These are phyloP conservation scores for Babesia sp. DNA, from an alignment of 169 alveolate species.

Conservation along the genomic window DNA sequence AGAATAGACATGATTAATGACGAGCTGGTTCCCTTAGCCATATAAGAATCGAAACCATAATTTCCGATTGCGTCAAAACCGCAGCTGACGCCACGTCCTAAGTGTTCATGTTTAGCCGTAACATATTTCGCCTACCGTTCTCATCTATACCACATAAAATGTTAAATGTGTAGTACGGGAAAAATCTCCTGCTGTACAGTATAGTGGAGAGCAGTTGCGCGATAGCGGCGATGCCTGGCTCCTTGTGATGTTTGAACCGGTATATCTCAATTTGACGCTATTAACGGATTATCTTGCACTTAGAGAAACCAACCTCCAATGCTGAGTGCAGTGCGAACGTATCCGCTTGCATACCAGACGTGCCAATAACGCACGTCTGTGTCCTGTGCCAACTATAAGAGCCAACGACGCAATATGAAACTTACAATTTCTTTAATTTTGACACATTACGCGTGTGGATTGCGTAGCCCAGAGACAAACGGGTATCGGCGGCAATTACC, in stretches of 20 bases:
- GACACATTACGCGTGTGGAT: slow-evolving; percentile 88
- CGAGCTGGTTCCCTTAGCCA: slow-evolving; percentile 90
- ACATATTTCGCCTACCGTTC: slow-evolving; percentile 63
- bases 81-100: slow-evolving; percentile 83
- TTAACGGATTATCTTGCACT: slow-evolving; percentile 3
- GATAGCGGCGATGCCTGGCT: slow-evolving; percentile 85
- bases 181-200: slow-evolving; percentile 90
- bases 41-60: slow-evolving; percentile 82
- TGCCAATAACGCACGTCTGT: slow-evolving; percentile 83
- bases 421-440: slow-evolving; percentile 81
- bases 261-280: slow-evolving; percentile 86
- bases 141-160: slow-evolving; percentile 86
- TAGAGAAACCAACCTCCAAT: slow-evolving; percentile 59
- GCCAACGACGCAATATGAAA: not conserved
- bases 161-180: slow-evolving; percentile 92
- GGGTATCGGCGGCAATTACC: slow-evolving; percentile 91
- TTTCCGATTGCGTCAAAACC: slow-evolving; percentile 93
- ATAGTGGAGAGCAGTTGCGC: slow-evolving; percentile 89
- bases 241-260: slow-evolving; percentile 79
- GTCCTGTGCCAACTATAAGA: slow-evolving; percentile 65
- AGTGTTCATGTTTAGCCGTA: not conserved
- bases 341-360: slow-evolving; percentile 94
- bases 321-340: slow-evolving; percentile 84
- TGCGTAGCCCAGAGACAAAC: slow-evolving; percentile 86
- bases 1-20: slow-evolving; percentile 86